Evolutionary conservation across 1,284 basidiomycete genomes (phyloP), one percentile per base, ranked within the genome.

Genomic region (Pisolithus thermaeus): DNA sequence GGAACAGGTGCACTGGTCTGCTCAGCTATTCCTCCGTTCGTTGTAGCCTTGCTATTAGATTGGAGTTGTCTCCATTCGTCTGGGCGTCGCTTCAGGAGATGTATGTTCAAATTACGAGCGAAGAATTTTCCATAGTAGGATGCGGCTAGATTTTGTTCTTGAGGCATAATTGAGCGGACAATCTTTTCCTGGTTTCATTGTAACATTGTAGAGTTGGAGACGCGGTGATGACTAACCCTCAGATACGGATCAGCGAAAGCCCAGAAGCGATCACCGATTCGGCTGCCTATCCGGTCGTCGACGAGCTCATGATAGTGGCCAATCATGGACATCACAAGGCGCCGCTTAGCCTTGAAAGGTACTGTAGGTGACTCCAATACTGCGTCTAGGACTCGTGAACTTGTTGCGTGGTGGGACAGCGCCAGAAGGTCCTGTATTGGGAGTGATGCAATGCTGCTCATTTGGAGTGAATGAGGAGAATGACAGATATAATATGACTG

Each of bases 41-140:
- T 11, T 11, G 20, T 51, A 36, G 56, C 50, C 45, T 61, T 69
- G 46, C 37, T 53, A 20, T 60, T 53, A 27, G 74, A 70, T 54
- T 82, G 77, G 50, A 79, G 61, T 50, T 77, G 79, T 61, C 83
- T 81, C 94, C 94, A 97, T 55, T 91, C 86, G 11, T 90, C 84
- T 14, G 89, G 85, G 52, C 83, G 76, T 38, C 89, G 80, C 61
- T 85, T 79, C 20, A 95, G 78, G 16, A 97, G 72, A 59, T 89
- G 79, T 16, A 97, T 67, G 57, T 90, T 87, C 48, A 97, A 73
- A 61, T 84, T 87, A 39, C 85, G 78, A 37, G 81, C 78, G 60
- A 97, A 92, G 73, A 84, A 96, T 64, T 90, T 91, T 37, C 92
- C 94, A 60, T 84, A 96, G 62, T 79, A 84, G 1, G 88, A 91